Base-by-base conservation (phyloP, 306 rosid species). In the Cucurbita pepo region DNA sequence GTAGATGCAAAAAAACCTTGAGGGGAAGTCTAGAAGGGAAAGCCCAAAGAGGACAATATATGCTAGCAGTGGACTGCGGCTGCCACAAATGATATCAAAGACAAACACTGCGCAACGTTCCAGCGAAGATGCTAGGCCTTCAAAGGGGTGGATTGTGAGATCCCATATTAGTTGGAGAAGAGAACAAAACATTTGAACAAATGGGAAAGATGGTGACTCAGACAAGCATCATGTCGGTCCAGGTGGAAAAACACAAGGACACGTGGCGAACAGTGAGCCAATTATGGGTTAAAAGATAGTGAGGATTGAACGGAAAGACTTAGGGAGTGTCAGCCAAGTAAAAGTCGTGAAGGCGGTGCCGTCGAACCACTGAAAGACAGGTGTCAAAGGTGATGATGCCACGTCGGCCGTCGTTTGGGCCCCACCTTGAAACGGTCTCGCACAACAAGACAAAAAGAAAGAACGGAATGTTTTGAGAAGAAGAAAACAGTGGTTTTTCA, bases 321-420 rank as follows among this genome's bases (percentile, higher is more conserved):
- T 34, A 0, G 11, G 9, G 10, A 13, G 19, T 38, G 34, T 30
- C 69, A 15, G 7, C 69, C 22, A 61, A 58, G 2, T 22, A 14
- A 16, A 74, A 69, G 61, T 83, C 82, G 48, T 62, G 36, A 8
- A 12, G 74, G 79, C 81, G 82, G 87, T 79, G 81, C 82, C 82
- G 87, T 13, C 78, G 75, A 71, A 66, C 84, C 79, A 60, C 16
- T 80, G 72, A 25, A 64, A 57, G 56, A 69, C 69, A 76, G 58
- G 67, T 76, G 72, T 73, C 75, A 19, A 36, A 62, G 25, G 57
- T 71, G 10, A 11, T 8, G 3, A 50, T 55, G 79, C 81, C 87
- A 67, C 75, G 64, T 75, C 66, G 71, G 74, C 56, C 74, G 71
- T 71, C 66, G 3, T 13, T 52, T 40, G 73, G 44, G 51, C 77